A percentile compares a stretch with the other conserved stretches of the same genome.
These are phyloP conservation scores for Porcisia hertigi DNA, from an alignment of 208 protist genomes.

Conservation along the genomic window DNA sequence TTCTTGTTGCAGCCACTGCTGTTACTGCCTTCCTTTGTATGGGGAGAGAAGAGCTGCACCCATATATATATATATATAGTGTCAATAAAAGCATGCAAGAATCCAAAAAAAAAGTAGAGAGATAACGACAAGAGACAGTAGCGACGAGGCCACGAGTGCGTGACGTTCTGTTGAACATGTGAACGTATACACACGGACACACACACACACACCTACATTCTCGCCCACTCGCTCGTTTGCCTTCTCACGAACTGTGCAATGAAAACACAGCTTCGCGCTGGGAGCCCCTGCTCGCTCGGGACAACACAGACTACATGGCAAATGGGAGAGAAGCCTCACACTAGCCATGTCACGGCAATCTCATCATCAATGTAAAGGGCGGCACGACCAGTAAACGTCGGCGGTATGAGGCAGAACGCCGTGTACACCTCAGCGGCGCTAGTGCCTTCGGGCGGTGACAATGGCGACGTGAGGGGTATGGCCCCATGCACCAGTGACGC, in stretches of 20 bases:
- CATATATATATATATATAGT: no score
- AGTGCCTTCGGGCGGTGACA: background rate
- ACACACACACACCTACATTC: background rate
- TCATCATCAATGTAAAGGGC: constrained; percentile 31
- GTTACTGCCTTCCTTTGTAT: background rate
- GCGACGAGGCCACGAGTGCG: background rate
- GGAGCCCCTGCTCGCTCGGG: background rate
- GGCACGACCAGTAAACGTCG: constrained; percentile 18
- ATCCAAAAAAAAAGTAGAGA: background rate
- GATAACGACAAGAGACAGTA: background rate
- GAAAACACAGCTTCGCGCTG: background rate
- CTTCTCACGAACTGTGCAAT: background rate
- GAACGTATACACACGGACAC: background rate
- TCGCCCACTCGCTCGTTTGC: background rate
- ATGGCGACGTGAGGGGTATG: background rate
- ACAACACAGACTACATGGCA: background rate
- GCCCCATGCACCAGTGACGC: background rate
- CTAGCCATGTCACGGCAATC: constrained; percentile 28
- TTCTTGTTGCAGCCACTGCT: background rate
- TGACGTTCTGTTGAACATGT: background rate
- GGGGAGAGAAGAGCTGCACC: background rate
- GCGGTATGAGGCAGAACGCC: constrained; percentile 23
- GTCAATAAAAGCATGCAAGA: background rate
- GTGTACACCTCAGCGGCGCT: constrained; percentile 20
- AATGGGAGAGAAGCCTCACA: background rate